phyloP scores from a whole-genome alignment of 73 alveolate species.

The Halteria grandinella region DNA sequence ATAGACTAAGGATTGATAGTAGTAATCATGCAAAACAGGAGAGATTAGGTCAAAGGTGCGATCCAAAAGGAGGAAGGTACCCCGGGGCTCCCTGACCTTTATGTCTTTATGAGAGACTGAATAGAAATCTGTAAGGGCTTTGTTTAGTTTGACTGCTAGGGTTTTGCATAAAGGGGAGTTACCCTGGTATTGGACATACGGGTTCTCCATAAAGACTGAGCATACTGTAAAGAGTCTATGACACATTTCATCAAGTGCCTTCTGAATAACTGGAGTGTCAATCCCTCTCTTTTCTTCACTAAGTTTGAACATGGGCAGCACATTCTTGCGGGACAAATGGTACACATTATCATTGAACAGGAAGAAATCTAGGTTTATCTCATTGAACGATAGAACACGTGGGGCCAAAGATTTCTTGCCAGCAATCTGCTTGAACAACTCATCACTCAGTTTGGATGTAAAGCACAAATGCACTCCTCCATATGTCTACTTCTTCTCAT shows the following conservation, averaged over 20 bases:
- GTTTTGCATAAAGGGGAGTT: slow-evolving; percentile 35
- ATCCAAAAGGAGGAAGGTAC: slow-evolving; percentile 52
- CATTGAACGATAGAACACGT: slow-evolving; percentile 41
- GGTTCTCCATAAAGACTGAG: slow-evolving; percentile 64
- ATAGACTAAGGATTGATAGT: slow-evolving; percentile 55
- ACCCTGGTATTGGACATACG: slow-evolving; percentile 63
- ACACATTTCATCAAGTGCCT: slow-evolving; percentile 38
- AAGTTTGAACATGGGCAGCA: slow-evolving; percentile 8
- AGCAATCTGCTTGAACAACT: slow-evolving; percentile 6
- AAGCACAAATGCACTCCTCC: slow-evolving; percentile 73
- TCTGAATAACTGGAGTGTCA: not conserved
- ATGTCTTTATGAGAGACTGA: not conserved
- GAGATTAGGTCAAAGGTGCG: slow-evolving; percentile 57
- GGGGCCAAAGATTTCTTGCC: slow-evolving; percentile 43
- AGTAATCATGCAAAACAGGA: slow-evolving; percentile 59
- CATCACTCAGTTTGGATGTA: slow-evolving; percentile 61
- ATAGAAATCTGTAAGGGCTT: slow-evolving; percentile 13
- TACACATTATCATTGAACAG: slow-evolving; percentile 60
- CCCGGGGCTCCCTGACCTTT: slow-evolving; percentile 66
- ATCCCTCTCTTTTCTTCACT: slow-evolving; percentile 22
- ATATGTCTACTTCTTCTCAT: slow-evolving; percentile 21
- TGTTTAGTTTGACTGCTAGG: slow-evolving; percentile 29
- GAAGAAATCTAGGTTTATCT: slow-evolving; percentile 64
- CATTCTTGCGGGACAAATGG: slow-evolving; percentile 6
- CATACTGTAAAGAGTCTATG: slow-evolving; percentile 55